phyloP scores from a whole-genome alignment of 176 grass and related monocot genomes.

The Triticum monococcum region DNA sequence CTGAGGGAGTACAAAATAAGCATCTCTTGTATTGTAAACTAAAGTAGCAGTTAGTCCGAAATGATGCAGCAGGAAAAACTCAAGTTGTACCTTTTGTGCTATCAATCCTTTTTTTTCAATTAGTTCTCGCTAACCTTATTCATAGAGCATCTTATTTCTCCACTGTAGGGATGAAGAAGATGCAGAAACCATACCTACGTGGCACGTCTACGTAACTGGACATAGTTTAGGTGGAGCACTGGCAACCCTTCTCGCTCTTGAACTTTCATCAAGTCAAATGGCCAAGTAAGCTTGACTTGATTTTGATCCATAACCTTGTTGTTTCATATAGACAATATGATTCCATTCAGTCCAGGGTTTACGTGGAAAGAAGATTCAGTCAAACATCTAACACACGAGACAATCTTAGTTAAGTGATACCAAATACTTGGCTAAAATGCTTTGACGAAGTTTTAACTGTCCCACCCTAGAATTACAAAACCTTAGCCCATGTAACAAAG shows the following conservation, averaged over 20 bases:
- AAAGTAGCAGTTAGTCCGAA: not conserved
- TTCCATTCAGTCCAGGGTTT: slow-evolving; percentile 5
- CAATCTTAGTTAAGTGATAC: not conserved
- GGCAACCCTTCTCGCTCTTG: slow-evolving; percentile 87
- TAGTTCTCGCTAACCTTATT: slow-evolving; percentile 15
- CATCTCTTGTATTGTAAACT: slow-evolving; percentile 6
- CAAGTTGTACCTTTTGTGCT: not conserved
- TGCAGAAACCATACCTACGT: slow-evolving; percentile 48
- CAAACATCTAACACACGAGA: not conserved
- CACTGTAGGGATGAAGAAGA: slow-evolving; percentile 50
- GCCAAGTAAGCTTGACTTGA: slow-evolving; percentile 63
- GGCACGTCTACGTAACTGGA: slow-evolving; percentile 92
- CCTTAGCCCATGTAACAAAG: not conserved
- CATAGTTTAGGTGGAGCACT: slow-evolving; percentile 99
- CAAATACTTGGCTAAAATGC: slow-evolving; percentile 2
- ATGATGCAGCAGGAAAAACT: slow-evolving; percentile 9
- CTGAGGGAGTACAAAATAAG: not conserved
- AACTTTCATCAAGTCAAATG: slow-evolving; percentile 88
- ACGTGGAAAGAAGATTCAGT: slow-evolving; percentile 14
- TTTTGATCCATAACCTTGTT: slow-evolving; percentile 10
- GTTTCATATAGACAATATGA: slow-evolving; percentile 17
- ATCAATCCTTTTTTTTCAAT: not conserved
- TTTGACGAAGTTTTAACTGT: slow-evolving; percentile 3
- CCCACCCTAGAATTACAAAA: not conserved
- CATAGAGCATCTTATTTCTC: slow-evolving; percentile 34